A percentile compares a stretch with the other conserved stretches of the same genome.
These are phyloP conservation scores for Lichtheimia ornata DNA, from an alignment of 371 early-diverging fungal genomes.

Conservation along the genomic window DNA sequence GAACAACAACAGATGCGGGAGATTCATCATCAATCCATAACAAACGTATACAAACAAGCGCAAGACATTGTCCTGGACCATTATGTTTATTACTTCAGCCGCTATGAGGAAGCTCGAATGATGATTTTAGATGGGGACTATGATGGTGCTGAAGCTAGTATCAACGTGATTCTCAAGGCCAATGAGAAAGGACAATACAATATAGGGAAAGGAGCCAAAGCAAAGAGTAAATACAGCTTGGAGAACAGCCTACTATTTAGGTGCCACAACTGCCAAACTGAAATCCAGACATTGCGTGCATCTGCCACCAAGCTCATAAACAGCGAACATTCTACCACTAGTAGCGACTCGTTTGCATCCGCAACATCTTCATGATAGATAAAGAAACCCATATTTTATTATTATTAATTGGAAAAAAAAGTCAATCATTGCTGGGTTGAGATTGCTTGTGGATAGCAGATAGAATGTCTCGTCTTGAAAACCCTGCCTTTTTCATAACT, in stretches of 20 bases:
- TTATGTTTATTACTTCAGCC: slow-evolving; percentile 54
- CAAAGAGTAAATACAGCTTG: slow-evolving; percentile 37
- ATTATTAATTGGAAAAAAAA: too few relatives aligned
- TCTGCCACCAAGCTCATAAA: too few relatives aligned
- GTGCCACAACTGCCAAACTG: slow-evolving; percentile 30
- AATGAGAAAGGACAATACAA: slow-evolving; percentile 22
- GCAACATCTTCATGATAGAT: too few relatives aligned
- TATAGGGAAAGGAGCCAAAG: slow-evolving; percentile 25
- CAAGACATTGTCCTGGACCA: slow-evolving; percentile 49
- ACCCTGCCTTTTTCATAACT: too few relatives aligned
- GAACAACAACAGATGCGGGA: slow-evolving; percentile 10
- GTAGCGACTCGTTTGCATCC: too few relatives aligned
- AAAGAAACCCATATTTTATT: too few relatives aligned
- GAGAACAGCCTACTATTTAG: slow-evolving; percentile 33
- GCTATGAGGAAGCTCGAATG: slow-evolving; percentile 53
- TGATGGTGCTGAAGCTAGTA: slow-evolving; percentile 36
- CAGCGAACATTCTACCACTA: too few relatives aligned
- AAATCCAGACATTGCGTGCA: slow-evolving; percentile 13
- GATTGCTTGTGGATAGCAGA: too few relatives aligned
- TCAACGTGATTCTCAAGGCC: slow-evolving; percentile 26
- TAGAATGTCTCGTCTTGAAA: too few relatives aligned
- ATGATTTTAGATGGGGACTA: slow-evolving; percentile 34
- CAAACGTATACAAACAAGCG: slow-evolving; percentile 30
- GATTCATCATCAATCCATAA: slow-evolving; percentile 22
- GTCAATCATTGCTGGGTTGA: too few relatives aligned